A percentile compares a stretch with the other conserved stretches of the same genome.
phyloP scores from a whole-genome alignment of 2,329 filamentous ascomycete genomes.

The Penicillium sp. region DNA sequence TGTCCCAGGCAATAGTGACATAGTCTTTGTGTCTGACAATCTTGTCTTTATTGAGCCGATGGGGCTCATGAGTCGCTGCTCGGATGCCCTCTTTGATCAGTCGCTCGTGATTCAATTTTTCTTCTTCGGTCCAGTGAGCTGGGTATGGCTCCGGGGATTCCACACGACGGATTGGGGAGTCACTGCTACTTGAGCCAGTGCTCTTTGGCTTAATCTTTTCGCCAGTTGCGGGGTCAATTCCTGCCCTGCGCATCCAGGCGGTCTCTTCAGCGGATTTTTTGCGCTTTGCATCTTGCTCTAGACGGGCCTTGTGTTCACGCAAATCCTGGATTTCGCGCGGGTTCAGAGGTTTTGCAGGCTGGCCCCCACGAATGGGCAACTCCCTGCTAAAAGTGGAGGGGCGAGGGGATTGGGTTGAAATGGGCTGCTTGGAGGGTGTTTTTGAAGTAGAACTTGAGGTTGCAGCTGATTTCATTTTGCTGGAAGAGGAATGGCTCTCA shows the following conservation, averaged over 20 bases:
- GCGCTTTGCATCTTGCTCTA: background rate
- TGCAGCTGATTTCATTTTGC: background rate
- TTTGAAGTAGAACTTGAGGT: background rate
- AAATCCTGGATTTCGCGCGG: background rate
- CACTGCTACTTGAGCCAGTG: slow-evolving; percentile 1
- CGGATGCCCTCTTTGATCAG: background rate
- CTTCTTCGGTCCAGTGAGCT: slow-evolving; percentile 1
- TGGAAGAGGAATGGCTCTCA: too few relatives aligned
- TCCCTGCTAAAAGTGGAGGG: background rate
- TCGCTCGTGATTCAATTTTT: background rate
- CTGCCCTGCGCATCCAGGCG: slow-evolving; percentile 6
- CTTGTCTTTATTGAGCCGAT: slow-evolving; percentile 2
- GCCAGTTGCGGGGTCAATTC: background rate
- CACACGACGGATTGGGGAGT: slow-evolving; percentile 3
- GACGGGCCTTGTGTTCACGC: background rate
- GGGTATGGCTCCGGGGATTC: background rate
- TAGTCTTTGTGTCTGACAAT: background rate
- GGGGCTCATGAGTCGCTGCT: slow-evolving; percentile 1
- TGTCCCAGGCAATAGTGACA: slow-evolving; percentile 4
- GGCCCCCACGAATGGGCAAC: background rate
- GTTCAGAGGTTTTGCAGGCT: background rate
- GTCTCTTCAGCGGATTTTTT: background rate
- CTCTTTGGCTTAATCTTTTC: background rate
- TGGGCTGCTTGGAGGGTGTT: background rate
- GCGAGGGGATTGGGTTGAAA: background rate